Evolutionary conservation across 2,329 filamentous ascomycete species (phyloP), one percentile per base, ranked within the genome.

Genomic region (Lachnellula subtilissima): DNA sequence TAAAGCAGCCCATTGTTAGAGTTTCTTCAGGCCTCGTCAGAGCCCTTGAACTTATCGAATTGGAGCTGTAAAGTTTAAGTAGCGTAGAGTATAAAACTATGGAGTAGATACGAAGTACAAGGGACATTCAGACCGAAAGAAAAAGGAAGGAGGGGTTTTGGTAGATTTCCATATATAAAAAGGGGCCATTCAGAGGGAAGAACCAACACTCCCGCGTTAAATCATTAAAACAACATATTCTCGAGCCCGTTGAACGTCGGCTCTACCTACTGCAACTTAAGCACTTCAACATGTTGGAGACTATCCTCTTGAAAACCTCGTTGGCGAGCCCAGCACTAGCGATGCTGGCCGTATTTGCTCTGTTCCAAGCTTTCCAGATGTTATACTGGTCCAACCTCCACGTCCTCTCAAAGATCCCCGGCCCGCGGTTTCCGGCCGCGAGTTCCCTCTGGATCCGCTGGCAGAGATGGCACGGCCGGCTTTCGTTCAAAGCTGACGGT

Each of bases 401-500:
- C 32, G 11, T 28, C 36, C 39, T 55, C 23, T 32, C 23, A 32
- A 48, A 48, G 4, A 28, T 58, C 35, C 56, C 56, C 32, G 56
- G 56, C 15, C 56, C 56, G n/a, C 48, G 56, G 48, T 45, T 52
- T 39, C 40, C 56, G 15, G 23, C 42, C 22, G 25, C 48, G 8
- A 55, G 17, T 28, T 58, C 52, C 2, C 42, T 58, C 25, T 58
- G 52, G 52, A 46, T 58, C 8, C 48, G 48, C n/a, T 58, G 52
- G 52, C 52, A 58, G 28, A 48, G 56, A 22, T 58, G 56, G 56
- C 40, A 58, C 25, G 56, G 56, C 42, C 14, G 37, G 17, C 48
- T 58, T 17, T 58, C 56, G 1, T 46, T 55, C 43, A 25, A 19
- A 48, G 52, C 56, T n/a, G 52, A 58, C 49, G 32, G 39, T 28